phyloP scores from a whole-genome alignment of 305 asterid genomes.

The Plantago coronopus region DNA sequence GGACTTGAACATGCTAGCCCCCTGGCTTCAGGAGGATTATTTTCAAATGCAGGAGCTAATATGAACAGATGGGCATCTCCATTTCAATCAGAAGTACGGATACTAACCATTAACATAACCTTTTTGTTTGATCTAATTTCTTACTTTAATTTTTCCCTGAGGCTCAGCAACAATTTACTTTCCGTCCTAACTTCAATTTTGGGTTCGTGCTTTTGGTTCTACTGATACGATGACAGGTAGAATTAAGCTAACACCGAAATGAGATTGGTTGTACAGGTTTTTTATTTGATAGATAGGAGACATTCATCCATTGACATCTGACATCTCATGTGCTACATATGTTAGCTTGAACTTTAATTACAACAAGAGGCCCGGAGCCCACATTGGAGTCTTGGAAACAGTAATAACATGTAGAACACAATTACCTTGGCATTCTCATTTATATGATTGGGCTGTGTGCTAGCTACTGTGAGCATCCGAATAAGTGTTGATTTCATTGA shows the following conservation, averaged over 20 bases:
- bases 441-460: conserved; percentile 12
- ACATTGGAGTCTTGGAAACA: neutral
- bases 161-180: conserved; percentile 37
- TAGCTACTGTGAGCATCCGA: conserved; percentile 22
- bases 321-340: conserved; percentile 22
- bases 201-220: conserved; percentile 30
- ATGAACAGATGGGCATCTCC: conserved; percentile 98
- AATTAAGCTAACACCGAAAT: conserved; percentile 50
- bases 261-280: conserved; percentile 13
- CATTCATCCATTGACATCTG: conserved; percentile 20
- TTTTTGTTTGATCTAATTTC: conserved; percentile 62
- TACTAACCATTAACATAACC: conserved; percentile 97
- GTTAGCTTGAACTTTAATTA: neutral
- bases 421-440: neutral
- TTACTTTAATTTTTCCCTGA: conserved; percentile 43
- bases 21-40: conserved; percentile 96
- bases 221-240: conserved; percentile 48
- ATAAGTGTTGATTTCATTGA: conserved; percentile 17
- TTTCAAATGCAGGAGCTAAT: conserved; percentile 99
- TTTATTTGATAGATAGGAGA: conserved; percentile 10
- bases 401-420: conserved; percentile 9
- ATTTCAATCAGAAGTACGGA: conserved; percentile 99
- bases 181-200: conserved; percentile 39
- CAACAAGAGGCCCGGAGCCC: neutral
- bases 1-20: conserved; percentile 99